Conservation (phyloP, 352 stramenopile genomes). For the Globisporangium irregulare region DNA sequence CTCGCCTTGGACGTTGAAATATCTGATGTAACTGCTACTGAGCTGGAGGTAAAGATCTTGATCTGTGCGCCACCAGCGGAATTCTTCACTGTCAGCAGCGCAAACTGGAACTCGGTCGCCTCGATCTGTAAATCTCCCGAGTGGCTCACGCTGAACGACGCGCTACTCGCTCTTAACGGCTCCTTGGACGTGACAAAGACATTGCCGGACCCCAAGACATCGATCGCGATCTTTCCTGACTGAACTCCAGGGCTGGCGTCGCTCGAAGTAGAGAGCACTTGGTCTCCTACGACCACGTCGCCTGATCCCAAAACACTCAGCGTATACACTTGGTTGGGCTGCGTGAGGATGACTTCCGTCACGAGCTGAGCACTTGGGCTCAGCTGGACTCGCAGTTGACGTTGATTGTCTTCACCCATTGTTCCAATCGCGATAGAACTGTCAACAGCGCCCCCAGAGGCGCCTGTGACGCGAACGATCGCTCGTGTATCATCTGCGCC, state of each 20-base stretch:
- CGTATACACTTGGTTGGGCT: not conserved
- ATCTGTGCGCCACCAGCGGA: not conserved
- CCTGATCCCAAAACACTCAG: not conserved
- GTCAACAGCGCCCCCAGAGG: no score
- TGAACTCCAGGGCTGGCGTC: not conserved
- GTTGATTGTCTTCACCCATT: not conserved
- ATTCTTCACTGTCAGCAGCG: not conserved
- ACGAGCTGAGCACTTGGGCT: not conserved
- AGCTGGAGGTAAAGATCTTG: not conserved
- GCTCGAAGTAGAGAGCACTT: not conserved
- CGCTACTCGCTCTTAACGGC: not conserved
- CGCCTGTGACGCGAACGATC: not conserved
- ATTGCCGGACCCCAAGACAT: not conserved
- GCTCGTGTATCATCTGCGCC: not conserved
- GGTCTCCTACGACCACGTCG: constrained; percentile 9
- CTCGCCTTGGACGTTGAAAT: not conserved
- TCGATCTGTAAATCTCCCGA: constrained; percentile 5
- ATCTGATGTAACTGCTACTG: not conserved
- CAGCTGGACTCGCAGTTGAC: not conserved
- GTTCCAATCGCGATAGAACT: no score
- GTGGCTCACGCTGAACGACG: not conserved
- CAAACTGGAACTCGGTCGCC: not conserved
- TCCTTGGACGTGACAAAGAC: not conserved
- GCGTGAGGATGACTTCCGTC: constrained; percentile 3
- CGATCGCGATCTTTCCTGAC: not conserved